These are phyloP conservation scores for Trichoderma sp. DNA, from an alignment of 2,329 filamentous ascomycete genomes.

Conservation along the genomic window DNA sequence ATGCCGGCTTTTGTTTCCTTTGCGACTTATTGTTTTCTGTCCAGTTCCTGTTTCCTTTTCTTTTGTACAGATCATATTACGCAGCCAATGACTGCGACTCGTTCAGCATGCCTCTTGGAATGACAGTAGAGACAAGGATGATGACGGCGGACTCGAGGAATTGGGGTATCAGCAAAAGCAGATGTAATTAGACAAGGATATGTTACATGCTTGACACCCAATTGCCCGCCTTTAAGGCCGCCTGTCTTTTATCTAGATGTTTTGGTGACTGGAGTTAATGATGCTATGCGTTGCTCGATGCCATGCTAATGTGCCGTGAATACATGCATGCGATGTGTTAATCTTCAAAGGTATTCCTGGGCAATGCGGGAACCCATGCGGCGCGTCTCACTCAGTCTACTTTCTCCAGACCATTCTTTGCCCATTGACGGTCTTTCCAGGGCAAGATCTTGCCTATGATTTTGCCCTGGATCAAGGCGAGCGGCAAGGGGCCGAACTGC, in stretches of 20 bases:
- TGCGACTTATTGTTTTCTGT: not conserved
- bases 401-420: conserved; percentile 49
- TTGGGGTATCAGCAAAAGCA: conserved; percentile 31
- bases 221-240: not conserved
- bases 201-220: conserved; percentile 33
- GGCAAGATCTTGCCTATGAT: conserved; percentile 67
- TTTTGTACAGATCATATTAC: conserved; percentile 43
- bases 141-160: conserved; percentile 28
- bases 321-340: not conserved
- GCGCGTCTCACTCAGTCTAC: conserved; percentile 20
- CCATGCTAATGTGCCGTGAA: not conserved
- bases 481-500: conserved; percentile 79
- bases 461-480: conserved; percentile 83
- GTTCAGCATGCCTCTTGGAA: conserved; percentile 35
- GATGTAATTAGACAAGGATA: conserved; percentile 43
- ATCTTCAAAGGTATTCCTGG: not conserved
- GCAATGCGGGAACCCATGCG: not conserved
- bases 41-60: conserved; percentile 5
- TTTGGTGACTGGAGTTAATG: conserved; percentile 20
- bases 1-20: conserved; percentile 30
- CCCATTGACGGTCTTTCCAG: conserved; percentile 53
- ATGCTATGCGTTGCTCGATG: conserved; percentile 18
- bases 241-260: conserved; percentile 21
- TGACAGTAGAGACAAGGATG: conserved; percentile 25
- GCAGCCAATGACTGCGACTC: conserved; percentile 35